These are phyloP conservation scores for Aspergillus sclerotialis DNA, from an alignment of 2,329 filamentous ascomycete species.

Conservation along the genomic window DNA sequence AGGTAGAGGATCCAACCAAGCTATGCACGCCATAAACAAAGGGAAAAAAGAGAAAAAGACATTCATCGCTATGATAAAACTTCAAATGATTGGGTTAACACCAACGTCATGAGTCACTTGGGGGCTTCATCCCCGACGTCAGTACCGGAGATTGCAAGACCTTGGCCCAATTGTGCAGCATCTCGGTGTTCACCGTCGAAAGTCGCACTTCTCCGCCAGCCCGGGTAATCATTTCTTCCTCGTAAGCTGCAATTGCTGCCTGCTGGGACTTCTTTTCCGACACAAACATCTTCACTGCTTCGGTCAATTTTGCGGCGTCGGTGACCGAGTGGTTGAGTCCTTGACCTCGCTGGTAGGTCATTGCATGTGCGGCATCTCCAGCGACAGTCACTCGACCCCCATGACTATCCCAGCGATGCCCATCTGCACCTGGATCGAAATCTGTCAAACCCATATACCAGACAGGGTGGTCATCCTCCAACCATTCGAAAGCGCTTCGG, in stretches of 20 bases:
- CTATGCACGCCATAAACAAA: background rate
- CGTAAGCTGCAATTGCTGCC: constrained; percentile 17
- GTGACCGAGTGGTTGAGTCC: constrained; percentile 49
- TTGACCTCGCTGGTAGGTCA: constrained; percentile 52
- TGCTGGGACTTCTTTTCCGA: constrained; percentile 5
- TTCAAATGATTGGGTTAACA: background rate
- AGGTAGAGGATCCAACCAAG: background rate
- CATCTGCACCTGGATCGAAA: constrained; percentile 8
- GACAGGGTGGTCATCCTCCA: constrained; percentile 12
- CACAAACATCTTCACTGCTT: constrained; percentile 8
- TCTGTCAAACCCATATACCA: constrained; percentile 12
- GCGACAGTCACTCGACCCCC: constrained; percentile 39
- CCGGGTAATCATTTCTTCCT: constrained; percentile 34
- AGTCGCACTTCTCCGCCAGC: constrained; percentile 39
- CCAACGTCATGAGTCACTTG: too few relatives aligned
- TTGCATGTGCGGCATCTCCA: constrained; percentile 56
- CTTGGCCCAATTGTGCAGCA: constrained; percentile 39
- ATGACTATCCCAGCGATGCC: constrained; percentile 14
- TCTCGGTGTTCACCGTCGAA: constrained; percentile 38
- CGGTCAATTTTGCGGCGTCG: constrained; percentile 15
- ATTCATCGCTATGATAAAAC: background rate
- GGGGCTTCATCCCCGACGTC: constrained; percentile 5
- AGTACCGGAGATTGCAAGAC: constrained; percentile 14
- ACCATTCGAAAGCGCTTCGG: constrained; percentile 25
- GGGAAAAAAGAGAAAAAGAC: background rate